Evolutionary conservation across 768 basidiomycete genomes (phyloP), one percentile per base, ranked within the genome.

Genomic region (Hypsizygus marmoreus): DNA sequence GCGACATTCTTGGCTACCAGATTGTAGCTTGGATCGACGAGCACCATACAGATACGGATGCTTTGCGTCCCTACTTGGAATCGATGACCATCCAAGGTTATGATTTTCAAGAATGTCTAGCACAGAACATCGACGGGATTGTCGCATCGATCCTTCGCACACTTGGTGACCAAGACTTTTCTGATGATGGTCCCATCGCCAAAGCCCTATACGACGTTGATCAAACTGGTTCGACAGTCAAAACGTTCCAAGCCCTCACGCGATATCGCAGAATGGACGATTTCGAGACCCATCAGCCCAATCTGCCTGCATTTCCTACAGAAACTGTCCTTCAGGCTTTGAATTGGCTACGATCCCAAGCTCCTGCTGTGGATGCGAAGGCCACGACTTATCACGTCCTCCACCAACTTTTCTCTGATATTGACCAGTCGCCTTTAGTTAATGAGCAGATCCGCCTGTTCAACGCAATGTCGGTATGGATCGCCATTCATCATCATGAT

Each of bases 391-490:
- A 90, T 61, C 91, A 94, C 49, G 77, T 90, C 43, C 62, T 91
- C 20, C 85, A 87, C 47, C 77, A 80, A 40, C 72, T 95, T 11
- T 81, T 95, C 51, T 74, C 82, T 4, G 74, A 76, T 30, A 67
- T 92, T 7, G 79, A 88, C 47, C 62, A 67, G 8, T 80, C 82
- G 0, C 84, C 84, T 14, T 74, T 97, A 29, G 77, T 95, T 50
- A 89, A 91, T 61, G 91, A 95, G 60, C 90, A 95, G 59, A 64
- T 82, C 30, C 82, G 95, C 10, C 68, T 85, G 22, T 59, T 94
- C 30, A 85, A 91, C 44, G 78, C 81, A 2, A 67, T 95, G 34
- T 81, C 80, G 20, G 65, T 97, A 22, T 85, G 90, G 76, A 73
- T 92, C 34, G 75, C 92, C 3, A 74, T 79, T 30, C 77, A 81